These are phyloP conservation scores for Boletus calvinii DNA, from an alignment of 1,284 basidiomycete genomes.

Conservation along the genomic window DNA sequence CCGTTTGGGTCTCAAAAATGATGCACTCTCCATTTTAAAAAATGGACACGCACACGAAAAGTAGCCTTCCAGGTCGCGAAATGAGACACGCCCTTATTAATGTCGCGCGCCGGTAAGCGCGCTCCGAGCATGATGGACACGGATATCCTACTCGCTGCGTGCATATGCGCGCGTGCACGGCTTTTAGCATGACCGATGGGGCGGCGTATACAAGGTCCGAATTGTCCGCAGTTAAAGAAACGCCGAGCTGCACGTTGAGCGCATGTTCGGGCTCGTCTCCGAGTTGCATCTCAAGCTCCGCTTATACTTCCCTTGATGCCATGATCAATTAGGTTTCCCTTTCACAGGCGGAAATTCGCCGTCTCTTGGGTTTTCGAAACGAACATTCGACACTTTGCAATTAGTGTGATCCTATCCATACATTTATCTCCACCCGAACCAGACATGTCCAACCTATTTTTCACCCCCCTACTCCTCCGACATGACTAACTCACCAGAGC, in stretches of 20 bases:
- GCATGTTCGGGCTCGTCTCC: neutral
- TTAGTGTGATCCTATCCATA: slow-evolving; percentile 5
- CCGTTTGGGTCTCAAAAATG: neutral
- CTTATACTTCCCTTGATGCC: neutral
- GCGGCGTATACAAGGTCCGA: slow-evolving; percentile 13
- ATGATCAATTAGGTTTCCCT: slow-evolving; percentile 12
- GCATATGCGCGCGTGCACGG: neutral
- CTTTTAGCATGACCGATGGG: neutral
- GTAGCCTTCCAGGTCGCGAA: neutral
- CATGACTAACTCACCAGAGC: slow-evolving; percentile 14
- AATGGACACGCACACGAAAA: neutral
- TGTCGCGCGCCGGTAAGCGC: neutral
- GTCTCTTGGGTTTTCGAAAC: slow-evolving; percentile 10
- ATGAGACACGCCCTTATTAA: neutral
- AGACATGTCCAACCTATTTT: slow-evolving; percentile 9
- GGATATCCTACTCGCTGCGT: neutral
- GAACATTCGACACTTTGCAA: slow-evolving; percentile 7
- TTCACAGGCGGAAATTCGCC: slow-evolving; percentile 20
- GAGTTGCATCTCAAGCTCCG: slow-evolving; percentile 17
- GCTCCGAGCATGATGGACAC: neutral
- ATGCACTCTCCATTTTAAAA: neutral
- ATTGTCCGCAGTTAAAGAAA: slow-evolving; percentile 9
- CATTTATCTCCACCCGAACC: slow-evolving; percentile 17
- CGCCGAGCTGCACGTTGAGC: slow-evolving; percentile 9
- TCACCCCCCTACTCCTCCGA: neutral